A percentile compares a stretch with the other conserved stretches of the same genome.
These are phyloP conservation scores for Backusella sp. DNA, from an alignment of 192 early-diverging fungal genomes.

Conservation along the genomic window DNA sequence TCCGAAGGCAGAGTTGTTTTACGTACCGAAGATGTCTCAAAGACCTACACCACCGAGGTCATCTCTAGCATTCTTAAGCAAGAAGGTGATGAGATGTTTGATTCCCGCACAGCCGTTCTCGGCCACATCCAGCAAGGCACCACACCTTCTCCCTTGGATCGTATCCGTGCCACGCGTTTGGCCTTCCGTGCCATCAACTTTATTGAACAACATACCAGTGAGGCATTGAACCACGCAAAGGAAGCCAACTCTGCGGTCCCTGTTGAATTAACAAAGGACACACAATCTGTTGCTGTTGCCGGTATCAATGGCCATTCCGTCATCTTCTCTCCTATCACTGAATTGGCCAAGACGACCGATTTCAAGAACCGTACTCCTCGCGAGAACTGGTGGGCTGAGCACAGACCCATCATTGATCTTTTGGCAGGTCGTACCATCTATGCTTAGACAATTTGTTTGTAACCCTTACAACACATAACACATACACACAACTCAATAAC, in stretches of 20 bases:
- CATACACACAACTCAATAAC: neutral
- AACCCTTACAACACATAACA: neutral
- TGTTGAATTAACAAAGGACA: slow-evolving; percentile 54
- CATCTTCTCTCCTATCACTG: slow-evolving; percentile 66
- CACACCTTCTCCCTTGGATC: slow-evolving; percentile 91
- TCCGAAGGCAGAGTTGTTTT: slow-evolving; percentile 89
- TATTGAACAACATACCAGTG: slow-evolving; percentile 65
- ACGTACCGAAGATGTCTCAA: slow-evolving; percentile 68
- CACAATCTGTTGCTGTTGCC: slow-evolving; percentile 69
- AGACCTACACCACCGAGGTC: slow-evolving; percentile 89
- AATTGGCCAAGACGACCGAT: slow-evolving; percentile 73
- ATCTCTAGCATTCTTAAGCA: slow-evolving; percentile 82
- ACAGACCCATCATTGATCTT: slow-evolving; percentile 23
- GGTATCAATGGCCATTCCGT: slow-evolving; percentile 81
- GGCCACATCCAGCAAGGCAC: slow-evolving; percentile 97
- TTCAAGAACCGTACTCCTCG: slow-evolving; percentile 73
- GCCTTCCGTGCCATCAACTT: slow-evolving; percentile 83
- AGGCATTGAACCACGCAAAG: slow-evolving; percentile 47
- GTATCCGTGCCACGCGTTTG: slow-evolving; percentile 87
- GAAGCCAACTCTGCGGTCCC: slow-evolving; percentile 49
- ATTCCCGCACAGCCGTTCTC: slow-evolving; percentile 85
- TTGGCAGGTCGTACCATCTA: slow-evolving; percentile 23
- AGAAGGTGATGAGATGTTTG: slow-evolving; percentile 87
- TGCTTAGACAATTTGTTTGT: neutral
- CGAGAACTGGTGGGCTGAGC: slow-evolving; percentile 66